phyloP scores from a whole-genome alignment of 495 filamentous ascomycete species.

The Cercophora samala region DNA sequence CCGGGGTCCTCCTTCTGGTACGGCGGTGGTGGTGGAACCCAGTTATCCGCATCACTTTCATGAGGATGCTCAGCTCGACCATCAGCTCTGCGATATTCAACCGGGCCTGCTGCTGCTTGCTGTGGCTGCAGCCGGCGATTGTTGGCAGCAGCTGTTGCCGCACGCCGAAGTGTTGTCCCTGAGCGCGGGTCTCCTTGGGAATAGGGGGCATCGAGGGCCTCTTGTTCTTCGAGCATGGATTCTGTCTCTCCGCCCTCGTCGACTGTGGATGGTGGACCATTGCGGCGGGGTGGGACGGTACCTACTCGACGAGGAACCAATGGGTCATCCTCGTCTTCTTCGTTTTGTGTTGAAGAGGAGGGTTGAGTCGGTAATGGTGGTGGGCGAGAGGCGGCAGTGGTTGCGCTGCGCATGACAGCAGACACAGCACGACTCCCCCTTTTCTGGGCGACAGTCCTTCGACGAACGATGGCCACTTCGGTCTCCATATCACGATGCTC shows the following conservation, averaged over 20 bases:
- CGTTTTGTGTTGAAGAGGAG: constrained; percentile 12
- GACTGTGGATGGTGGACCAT: constrained; percentile 18
- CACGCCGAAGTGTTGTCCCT: constrained; percentile 68
- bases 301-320: constrained; percentile 41
- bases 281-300: constrained; percentile 17
- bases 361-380: constrained; percentile 29
- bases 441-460: constrained; percentile 64
- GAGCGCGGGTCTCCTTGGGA: constrained; percentile 76
- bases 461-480: constrained; percentile 76
- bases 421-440: constrained; percentile 37
- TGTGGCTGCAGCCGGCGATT: constrained; percentile 60
- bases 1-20: constrained; percentile 69
- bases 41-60: constrained; percentile 87
- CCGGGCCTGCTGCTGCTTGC: constrained; percentile 35
- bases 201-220: constrained; percentile 66
- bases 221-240: constrained; percentile 51
- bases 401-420: constrained; percentile 36
- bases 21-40: constrained; percentile 89
- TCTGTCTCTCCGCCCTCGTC: constrained; percentile 33
- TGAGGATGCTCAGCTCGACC: constrained; percentile 70
- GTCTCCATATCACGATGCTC: constrained; percentile 73
- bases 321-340: constrained; percentile 42
- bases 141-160: constrained; percentile 73
- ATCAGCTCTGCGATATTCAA: constrained; percentile 57
- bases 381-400: constrained; percentile 22